phyloP scores from a whole-genome alignment of 139 green algal species.

The Chlamydomonas sp. region DNA sequence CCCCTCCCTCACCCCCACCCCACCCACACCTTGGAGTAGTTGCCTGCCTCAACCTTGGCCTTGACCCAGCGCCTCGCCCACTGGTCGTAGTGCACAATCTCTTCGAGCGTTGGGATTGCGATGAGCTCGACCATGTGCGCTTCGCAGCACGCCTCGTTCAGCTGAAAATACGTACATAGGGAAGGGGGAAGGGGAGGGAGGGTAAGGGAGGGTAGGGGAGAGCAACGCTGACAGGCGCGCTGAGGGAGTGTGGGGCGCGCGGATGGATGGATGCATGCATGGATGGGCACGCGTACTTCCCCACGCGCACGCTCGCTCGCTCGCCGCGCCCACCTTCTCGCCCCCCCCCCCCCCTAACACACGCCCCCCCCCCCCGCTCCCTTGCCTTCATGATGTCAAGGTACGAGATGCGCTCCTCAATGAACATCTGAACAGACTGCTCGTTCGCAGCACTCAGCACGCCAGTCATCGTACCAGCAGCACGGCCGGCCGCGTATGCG shows the following conservation, averaged over 20 bases:
- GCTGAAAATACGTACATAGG: no score
- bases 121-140: constrained; percentile 75
- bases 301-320: no score
- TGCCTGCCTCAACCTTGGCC: constrained; percentile 34
- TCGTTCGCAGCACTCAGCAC: constrained; percentile 96
- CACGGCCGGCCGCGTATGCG: constrained; percentile 87
- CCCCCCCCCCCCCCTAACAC: no score
- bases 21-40: constrained; percentile 15
- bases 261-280: no score
- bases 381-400: constrained; percentile 54
- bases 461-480: constrained; percentile 95
- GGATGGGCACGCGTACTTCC: no score
- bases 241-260: no score
- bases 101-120: constrained; percentile 66
- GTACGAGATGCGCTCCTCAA: constrained; percentile 88
- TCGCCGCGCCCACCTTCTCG: no score
- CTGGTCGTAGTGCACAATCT: constrained; percentile 92
- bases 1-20: no score
- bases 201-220: no score
- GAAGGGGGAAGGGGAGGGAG: no score
- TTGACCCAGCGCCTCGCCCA: constrained; percentile 79
- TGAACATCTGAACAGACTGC: constrained; percentile 93
- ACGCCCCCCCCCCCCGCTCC: no score
- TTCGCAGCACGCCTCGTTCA: constrained; percentile 90
- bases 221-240: no score